Evolutionary conservation across 805 yeast genomes (phyloP), one percentile per base, ranked within the genome.

Genomic region (Ogataea trehalophila): DNA sequence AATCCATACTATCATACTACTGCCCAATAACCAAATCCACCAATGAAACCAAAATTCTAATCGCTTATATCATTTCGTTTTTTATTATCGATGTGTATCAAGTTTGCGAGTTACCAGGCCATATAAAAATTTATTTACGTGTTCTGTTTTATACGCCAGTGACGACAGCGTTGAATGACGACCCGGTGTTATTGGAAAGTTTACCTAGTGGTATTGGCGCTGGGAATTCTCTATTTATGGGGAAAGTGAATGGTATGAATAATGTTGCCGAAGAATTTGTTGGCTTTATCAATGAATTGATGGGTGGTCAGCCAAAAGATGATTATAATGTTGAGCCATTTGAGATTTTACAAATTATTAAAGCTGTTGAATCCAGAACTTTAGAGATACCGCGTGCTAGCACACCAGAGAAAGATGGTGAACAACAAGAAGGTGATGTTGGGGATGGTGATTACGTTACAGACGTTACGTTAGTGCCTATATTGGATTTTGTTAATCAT

Each of bases 401-500:
- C 1, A 15, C 26, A 2, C 47, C 38, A 2, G 50, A 44, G 2
- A 18, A 41, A 6, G 56, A 49, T 2, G 55, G 53, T 4, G 57
- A 50, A 1, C 20, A 20, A 20, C 20, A 20, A 20, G 64, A 55
- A n/a, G 52, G 53, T 1, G 54, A 54, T 8, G 48, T 35, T 9
- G 48, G 44, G 2, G 51, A 56, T 6, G 75, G 69, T 13, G 77
- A 73, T 39, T 81, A 69, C 51, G 55, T 61, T 5, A 76, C 76
- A 5, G 74, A 77, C 43, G 71, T 81, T 0, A 75, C 87, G 0
- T 60, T 85, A 46, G 87, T 84, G 0, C 90, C 92, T 1, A 50
- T 81, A 1, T 55, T 85, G 31, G 92, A 85, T 61, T 85, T 78
- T 70, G 85, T 76, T 6, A 85, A 85, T 59, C 92, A 85, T 59